Evolutionary conservation across 345 rosid species (phyloP).

Genomic region (Gossypium rotundifolium): DNA sequence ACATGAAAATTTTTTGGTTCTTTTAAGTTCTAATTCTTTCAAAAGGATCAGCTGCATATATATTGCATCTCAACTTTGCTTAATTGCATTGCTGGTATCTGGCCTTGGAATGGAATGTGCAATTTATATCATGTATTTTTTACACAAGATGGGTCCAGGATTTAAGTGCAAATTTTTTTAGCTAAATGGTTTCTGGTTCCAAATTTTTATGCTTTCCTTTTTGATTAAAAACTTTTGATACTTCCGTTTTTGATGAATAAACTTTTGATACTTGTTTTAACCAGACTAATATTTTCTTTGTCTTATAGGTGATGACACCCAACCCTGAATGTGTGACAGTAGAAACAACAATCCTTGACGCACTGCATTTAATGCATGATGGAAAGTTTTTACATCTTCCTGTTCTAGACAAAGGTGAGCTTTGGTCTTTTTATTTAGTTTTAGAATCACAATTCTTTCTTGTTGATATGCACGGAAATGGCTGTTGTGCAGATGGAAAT

Average conservation of each 20-base stretch:
- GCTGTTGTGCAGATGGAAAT: conserved; percentile 57
- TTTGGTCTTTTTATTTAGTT: neutral
- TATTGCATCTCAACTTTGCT: neutral
- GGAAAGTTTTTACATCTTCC: conserved; percentile 97
- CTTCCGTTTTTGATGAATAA: neutral
- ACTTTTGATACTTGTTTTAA: neutral
- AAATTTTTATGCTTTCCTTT: neutral
- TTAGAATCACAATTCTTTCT: neutral
- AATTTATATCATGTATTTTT: neutral
- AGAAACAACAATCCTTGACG: conserved; percentile 89
- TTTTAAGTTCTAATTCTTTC: neutral
- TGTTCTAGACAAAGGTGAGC: conserved; percentile 65
- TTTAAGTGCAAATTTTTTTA: neutral
- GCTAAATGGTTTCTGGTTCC: neutral
- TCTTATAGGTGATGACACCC: conserved; percentile 75
- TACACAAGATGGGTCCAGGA: neutral
- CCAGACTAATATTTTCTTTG: neutral
- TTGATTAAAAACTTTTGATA: neutral
- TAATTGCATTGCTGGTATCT: neutral
- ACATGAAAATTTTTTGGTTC: neutral
- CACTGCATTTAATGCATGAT: conserved; percentile 90
- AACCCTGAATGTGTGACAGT: conserved; percentile 80
- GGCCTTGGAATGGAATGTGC: too few relatives aligned
- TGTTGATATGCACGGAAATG: neutral
- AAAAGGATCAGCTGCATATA: neutral